Evolutionary conservation across 2,329 filamentous ascomycete genomes (phyloP).

Genomic region (Hortaea sp.): DNA sequence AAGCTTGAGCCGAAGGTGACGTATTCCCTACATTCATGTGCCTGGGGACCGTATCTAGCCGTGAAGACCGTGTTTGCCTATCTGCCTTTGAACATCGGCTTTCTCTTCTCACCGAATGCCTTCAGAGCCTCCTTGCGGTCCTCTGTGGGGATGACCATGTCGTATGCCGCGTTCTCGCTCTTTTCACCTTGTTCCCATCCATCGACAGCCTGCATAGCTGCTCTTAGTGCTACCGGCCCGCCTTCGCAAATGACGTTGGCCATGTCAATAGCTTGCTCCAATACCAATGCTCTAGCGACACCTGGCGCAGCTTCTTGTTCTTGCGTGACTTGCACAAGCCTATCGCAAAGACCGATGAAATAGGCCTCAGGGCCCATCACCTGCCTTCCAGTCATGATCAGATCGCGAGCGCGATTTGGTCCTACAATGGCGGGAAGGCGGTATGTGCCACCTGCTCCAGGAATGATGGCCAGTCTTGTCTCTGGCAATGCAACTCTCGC

Average conservation of each 20-base stretch:
- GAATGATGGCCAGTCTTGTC: constrained; percentile 86
- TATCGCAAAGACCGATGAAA: constrained; percentile 79
- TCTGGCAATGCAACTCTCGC: constrained; percentile 78
- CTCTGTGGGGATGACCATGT: constrained; percentile 69
- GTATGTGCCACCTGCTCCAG: constrained; percentile 86
- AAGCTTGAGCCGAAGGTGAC: neutral
- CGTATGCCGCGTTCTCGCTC: constrained; percentile 82
- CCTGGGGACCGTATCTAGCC: neutral
- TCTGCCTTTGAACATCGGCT: constrained; percentile 54
- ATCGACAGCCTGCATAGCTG: constrained; percentile 68
- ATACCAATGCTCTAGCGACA: constrained; percentile 54
- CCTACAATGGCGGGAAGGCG: constrained; percentile 77
- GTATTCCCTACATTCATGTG: neutral
- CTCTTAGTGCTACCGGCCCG: constrained; percentile 71
- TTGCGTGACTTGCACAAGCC: constrained; percentile 70
- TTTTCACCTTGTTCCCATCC: constrained; percentile 56
- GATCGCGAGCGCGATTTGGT: constrained; percentile 68
- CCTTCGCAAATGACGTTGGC: constrained; percentile 83
- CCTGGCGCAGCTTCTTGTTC: constrained; percentile 43
- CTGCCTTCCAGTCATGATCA: constrained; percentile 82
- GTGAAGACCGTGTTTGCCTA: constrained; percentile 14
- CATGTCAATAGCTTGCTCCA: constrained; percentile 67
- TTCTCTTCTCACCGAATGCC: constrained; percentile 73
- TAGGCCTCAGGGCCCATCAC: constrained; percentile 79
- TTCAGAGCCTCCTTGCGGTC: constrained; percentile 79